Percentiles rank a stretch among this genome's conserved stretches.
phyloP scores from a whole-genome alignment of 257 asterid genomes.

The Lithospermum erythrorhizon region DNA sequence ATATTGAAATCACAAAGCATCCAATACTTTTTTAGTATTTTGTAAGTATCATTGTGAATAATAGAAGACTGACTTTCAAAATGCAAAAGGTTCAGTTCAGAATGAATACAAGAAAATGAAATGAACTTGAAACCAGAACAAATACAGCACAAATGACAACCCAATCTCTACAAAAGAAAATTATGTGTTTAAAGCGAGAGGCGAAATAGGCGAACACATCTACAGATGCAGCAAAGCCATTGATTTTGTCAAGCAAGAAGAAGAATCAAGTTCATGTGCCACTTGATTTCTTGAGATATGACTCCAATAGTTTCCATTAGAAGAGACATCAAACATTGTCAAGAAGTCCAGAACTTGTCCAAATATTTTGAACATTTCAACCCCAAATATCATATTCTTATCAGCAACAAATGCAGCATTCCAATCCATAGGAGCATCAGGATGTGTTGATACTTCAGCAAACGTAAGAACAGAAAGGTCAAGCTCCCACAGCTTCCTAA shows the following conservation, averaged over 20 bases:
- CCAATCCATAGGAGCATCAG: conserved; percentile 99
- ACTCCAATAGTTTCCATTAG: conserved; percentile 37
- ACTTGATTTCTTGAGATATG: conserved; percentile 68
- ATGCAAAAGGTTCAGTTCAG: not conserved
- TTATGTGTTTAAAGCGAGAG: not conserved
- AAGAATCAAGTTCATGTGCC: conserved; percentile 67
- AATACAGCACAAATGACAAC: conserved; percentile 1
- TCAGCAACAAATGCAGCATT: conserved; percentile 84
- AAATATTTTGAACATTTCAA: conserved; percentile 92
- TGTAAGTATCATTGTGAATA: not conserved
- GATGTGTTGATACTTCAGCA: conserved; percentile 60
- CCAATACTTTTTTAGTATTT: too few species aligned
- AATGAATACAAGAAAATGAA: too few species aligned
- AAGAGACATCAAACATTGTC: conserved; percentile 47
- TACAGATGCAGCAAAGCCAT: conserved; percentile 72
- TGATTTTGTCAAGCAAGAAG: conserved; percentile 82
- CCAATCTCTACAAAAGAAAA: not conserved
- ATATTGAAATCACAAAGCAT: not conserved
- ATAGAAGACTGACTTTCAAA: not conserved
- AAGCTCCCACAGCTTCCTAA: conserved; percentile 91
- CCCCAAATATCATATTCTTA: conserved; percentile 51
- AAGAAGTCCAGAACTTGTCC: conserved; percentile 91
- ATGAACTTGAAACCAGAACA: too few species aligned
- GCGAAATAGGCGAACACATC: conserved; percentile 1
- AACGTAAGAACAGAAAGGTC: conserved; percentile 42